Base-by-base conservation (phyloP, 164 flowering plant species). In the Aristolochia contorta region DNA sequence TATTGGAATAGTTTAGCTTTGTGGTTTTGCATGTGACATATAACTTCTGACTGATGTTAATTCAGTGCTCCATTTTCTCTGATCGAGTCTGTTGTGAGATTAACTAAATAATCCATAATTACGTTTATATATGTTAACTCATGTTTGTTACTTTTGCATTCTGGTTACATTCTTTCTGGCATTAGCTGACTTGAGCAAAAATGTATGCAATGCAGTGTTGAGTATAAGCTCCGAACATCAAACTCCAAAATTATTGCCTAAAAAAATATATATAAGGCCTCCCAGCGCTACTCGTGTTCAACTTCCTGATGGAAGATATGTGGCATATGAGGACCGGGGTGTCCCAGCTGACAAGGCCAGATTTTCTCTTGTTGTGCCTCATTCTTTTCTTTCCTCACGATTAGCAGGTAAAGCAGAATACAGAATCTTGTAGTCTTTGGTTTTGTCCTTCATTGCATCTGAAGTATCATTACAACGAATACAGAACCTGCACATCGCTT, bases 321-420 rank as follows among this genome's bases (percentile, higher is more conserved):
- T 90, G 67, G 95, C 99, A 56, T 93, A 90, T 76, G 77, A 61
- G 16, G 96, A 85, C 66, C 72, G 53, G 59, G 99, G 99, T 49
- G 89, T 90, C 65, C 67, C 89, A 33, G 82, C 83, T 47, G 80
- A 78, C 58, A 79, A 68, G 71, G 96, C 99, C 62, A 77, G 97
- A 72, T 76, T 66, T 71, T 77, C 93, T 33, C 27, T 90, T 47
- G 71, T 90, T 47, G 67, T 80, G 45, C 82, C 94, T 16, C 99
- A 90, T 76, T 70, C 85, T 56, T 93, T 93, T 70, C 95, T 93
- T 69, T 90, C 94, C 23, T 90, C 99, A 19, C 69, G 99, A 45
- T 82, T 88, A 62, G 84, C 88, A 75, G 98, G 98, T 89, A 74
- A 47, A 56, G 23, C 45, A 57, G 15, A 56, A 32, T 64, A 0